phyloP scores from a whole-genome alignment of 305 asterid genomes.

The Fraxinus sp. region DNA sequence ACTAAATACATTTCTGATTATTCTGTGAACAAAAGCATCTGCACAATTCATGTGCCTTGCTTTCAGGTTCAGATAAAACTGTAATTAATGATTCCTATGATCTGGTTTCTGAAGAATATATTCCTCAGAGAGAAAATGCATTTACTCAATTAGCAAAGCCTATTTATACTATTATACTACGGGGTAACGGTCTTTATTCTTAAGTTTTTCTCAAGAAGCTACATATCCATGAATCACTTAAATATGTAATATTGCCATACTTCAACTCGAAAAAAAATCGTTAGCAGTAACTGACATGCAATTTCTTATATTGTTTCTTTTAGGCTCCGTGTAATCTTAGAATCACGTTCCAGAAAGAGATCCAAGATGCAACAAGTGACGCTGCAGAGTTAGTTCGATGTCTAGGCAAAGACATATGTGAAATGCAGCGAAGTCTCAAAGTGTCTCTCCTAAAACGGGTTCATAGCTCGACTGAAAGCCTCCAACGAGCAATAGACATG shows the following conservation, averaged over 20 bases:
- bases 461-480: slow-evolving; percentile 46
- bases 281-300: neutral
- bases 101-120: slow-evolving; percentile 24
- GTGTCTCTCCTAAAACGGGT: slow-evolving; percentile 43
- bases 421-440: slow-evolving; percentile 46
- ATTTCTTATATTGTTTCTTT: neutral
- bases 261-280: neutral
- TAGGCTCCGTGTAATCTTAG: slow-evolving; percentile 64
- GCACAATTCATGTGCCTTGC: neutral
- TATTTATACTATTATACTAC: neutral
- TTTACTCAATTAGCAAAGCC: neutral
- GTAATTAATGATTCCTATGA: slow-evolving; percentile 16
- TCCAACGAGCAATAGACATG: slow-evolving; percentile 30
- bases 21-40: slow-evolving; percentile 23
- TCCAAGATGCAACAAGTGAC: slow-evolving; percentile 48
- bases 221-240: neutral
- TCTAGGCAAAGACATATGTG: slow-evolving; percentile 48
- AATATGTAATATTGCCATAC: neutral
- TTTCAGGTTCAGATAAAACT: neutral
- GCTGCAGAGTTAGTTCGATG: slow-evolving; percentile 56
- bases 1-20: slow-evolving; percentile 6
- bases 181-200: neutral
- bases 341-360: slow-evolving; percentile 53
- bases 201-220: neutral
- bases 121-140: slow-evolving; percentile 10